Conservation (phyloP, 1,139 yeast genomes). For the Saccharomyces uvarum region DNA sequence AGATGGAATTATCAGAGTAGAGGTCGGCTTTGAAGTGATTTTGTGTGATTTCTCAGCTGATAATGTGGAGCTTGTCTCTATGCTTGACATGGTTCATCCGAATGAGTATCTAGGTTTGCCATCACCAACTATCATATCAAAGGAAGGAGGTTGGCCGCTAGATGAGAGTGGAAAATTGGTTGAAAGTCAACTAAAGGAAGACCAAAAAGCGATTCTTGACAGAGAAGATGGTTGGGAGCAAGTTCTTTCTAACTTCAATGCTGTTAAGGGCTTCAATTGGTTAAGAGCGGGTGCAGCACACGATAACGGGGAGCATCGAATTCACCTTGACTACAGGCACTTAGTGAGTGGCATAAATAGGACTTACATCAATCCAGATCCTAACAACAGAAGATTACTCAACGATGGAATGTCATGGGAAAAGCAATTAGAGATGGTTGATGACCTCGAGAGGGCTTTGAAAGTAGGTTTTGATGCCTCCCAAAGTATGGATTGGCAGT, state of each 20-base stretch:
- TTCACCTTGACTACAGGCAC: constrained; percentile 43
- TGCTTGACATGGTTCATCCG: constrained; percentile 34
- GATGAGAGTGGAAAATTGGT: constrained; percentile 18
- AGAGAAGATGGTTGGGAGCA: constrained; percentile 24
- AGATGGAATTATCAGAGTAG: constrained; percentile 48
- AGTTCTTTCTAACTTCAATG: constrained; percentile 24
- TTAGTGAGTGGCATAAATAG: constrained; percentile 44
- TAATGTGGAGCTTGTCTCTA: constrained; percentile 39
- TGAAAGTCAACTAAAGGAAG: constrained; percentile 17
- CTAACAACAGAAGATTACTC: constrained; percentile 41
- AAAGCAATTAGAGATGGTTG: constrained; percentile 28
- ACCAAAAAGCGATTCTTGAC: constrained; percentile 16
- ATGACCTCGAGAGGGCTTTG: constrained; percentile 32
- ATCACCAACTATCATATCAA: constrained; percentile 20
- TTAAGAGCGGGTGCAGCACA: constrained; percentile 38
- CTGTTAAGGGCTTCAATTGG: constrained; percentile 38
- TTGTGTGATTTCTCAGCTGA: constrained; percentile 43
- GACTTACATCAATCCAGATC: constrained; percentile 40
- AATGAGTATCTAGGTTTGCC: constrained; percentile 38
- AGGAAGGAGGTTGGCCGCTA: constrained; percentile 25
- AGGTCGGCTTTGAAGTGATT: constrained; percentile 49
- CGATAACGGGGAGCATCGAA: constrained; percentile 41
- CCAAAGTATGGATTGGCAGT: constrained; percentile 45
- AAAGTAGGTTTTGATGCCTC: constrained; percentile 32
- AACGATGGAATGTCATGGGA: constrained; percentile 33